phyloP scores from a whole-genome alignment of 257 asterid genomes.

The Nicotiana benthamiana region DNA sequence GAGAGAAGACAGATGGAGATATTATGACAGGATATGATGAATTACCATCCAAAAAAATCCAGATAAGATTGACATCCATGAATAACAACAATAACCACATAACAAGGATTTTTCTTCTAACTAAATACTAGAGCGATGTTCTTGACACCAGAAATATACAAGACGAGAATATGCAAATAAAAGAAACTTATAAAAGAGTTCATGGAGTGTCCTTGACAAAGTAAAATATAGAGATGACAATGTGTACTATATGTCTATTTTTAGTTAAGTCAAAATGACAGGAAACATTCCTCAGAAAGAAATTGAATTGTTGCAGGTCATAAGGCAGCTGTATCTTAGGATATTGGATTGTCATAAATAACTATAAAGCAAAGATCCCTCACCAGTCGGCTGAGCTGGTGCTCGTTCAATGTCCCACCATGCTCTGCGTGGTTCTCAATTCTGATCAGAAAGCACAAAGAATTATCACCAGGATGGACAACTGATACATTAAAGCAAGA shows the following conservation, averaged over 20 bases:
- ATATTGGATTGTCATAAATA: not conserved
- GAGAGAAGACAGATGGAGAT: slow-evolving; percentile 3
- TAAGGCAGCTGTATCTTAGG: not conserved
- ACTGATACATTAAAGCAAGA: slow-evolving; percentile 2
- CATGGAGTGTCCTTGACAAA: not conserved
- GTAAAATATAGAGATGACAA: not conserved
- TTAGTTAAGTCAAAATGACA: not conserved
- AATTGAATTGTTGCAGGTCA: not conserved
- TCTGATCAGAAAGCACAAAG: slow-evolving; percentile 39
- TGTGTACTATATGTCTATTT: not conserved
- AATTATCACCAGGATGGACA: slow-evolving; percentile 19
- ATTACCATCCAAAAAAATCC: not conserved
- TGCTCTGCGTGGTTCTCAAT: slow-evolving; percentile 99
- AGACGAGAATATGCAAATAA: not conserved
- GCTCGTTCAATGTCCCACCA: slow-evolving; percentile 96
- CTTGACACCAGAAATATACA: not conserved
- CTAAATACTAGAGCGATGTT: not conserved
- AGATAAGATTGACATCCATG: not conserved
- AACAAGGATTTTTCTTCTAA: not conserved
- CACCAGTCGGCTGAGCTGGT: slow-evolving; percentile 96
- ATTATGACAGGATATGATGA: not conserved
- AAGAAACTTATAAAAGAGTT: not conserved
- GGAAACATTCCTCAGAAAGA: not conserved
- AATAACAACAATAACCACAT: not conserved
- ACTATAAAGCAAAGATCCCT: slow-evolving; percentile 23